Conservation (phyloP, 768 basidiomycete genomes). For the Boletellus emodensis region DNA sequence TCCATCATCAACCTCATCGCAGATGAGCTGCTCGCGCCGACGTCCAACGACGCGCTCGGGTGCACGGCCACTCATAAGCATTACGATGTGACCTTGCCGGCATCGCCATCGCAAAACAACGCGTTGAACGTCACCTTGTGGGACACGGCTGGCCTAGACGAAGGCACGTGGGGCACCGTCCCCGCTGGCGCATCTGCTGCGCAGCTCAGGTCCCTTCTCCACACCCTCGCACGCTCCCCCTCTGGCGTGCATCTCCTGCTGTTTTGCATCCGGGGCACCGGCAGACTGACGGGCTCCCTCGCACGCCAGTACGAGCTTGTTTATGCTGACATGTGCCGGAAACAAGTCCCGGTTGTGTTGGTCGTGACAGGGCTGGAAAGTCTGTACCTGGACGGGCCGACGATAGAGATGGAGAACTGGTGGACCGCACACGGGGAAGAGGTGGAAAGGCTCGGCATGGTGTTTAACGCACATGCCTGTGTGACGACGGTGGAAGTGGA, state of each 20-base stretch:
- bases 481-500: background rate
- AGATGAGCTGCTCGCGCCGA: background rate
- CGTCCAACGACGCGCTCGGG: conserved; percentile 3
- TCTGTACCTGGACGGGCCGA: background rate
- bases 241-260: conserved; percentile 1
- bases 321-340: background rate
- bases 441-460: background rate
- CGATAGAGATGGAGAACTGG: conserved; percentile 2
- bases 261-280: conserved; percentile 4
- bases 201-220: background rate
- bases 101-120: no score
- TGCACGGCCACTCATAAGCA: background rate
- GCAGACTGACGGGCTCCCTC: background rate
- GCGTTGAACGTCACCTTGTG: background rate
- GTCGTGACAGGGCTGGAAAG: conserved; percentile 3
- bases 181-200: background rate
- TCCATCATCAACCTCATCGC: conserved; percentile 1
- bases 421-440: background rate
- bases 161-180: background rate
- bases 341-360: conserved; percentile 3
- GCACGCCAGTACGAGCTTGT: conserved; percentile 1
- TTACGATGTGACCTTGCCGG: background rate
- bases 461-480: background rate
- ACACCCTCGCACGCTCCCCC: background rate
- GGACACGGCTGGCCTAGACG: conserved; percentile 4